phyloP scores from a whole-genome alignment of 768 basidiomycete species.

The Artomyces pyxidatus region DNA sequence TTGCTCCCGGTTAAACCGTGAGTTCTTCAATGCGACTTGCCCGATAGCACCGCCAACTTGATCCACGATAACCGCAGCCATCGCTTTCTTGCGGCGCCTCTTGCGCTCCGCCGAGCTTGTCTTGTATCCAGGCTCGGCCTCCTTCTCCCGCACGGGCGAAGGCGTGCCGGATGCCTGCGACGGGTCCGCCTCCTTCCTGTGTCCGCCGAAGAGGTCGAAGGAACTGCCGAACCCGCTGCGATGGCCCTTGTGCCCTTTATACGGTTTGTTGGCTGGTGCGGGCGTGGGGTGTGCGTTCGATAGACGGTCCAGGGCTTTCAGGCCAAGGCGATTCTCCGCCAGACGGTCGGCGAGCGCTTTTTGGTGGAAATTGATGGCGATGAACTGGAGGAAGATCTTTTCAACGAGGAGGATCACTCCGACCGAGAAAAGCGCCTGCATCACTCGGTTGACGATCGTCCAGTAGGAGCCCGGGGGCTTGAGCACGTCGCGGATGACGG shows the following conservation, averaged over 20 bases:
- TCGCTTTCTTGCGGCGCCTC: constrained; percentile 39
- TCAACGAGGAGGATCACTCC: constrained; percentile 39
- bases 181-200: constrained; percentile 2
- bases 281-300: constrained; percentile 53
- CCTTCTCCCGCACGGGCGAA: constrained; percentile 6
- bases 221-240: constrained; percentile 25
- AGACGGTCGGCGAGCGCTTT: constrained; percentile 70
- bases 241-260: constrained; percentile 33
- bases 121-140: constrained; percentile 1
- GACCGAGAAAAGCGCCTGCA: constrained; percentile 50
- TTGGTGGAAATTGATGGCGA: constrained; percentile 76
- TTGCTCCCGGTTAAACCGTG: constrained; percentile 47
- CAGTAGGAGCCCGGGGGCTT: constrained; percentile 60
- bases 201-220: constrained; percentile 11
- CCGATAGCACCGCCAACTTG: constrained; percentile 61
- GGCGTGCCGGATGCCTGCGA: not conserved
- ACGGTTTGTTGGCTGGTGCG: constrained; percentile 28
- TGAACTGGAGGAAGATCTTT: constrained; percentile 60
- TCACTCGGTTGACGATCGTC: constrained; percentile 57
- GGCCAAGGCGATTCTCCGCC: constrained; percentile 58
- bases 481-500: constrained; percentile 48
- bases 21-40: constrained; percentile 62
- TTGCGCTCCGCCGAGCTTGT: constrained; percentile 25
- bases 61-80: constrained; percentile 64
- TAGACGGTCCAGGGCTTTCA: constrained; percentile 62